A percentile compares a stretch with the other conserved stretches of the same genome.
These are phyloP conservation scores for Candida gigantensis DNA, from an alignment of 1,139 yeast genomes.

Conservation along the genomic window DNA sequence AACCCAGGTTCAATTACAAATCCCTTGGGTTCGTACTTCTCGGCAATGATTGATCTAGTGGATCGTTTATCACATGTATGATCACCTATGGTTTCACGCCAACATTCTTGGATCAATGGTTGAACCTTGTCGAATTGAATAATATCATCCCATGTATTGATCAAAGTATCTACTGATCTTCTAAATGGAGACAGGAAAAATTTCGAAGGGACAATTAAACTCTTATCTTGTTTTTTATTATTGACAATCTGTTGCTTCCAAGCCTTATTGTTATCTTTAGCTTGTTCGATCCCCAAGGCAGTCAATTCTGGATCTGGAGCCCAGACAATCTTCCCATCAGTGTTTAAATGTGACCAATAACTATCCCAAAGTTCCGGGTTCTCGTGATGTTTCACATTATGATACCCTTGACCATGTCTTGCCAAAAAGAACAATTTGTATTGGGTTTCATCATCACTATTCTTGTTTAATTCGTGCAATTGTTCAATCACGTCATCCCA, in stretches of 20 bases:
- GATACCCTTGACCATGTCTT: conserved; percentile 51
- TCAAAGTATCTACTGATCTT: conserved; percentile 40
- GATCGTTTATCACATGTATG: conserved; percentile 48
- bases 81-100: conserved; percentile 46
- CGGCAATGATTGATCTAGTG: conserved; percentile 30
- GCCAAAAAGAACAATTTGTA: conserved; percentile 46
- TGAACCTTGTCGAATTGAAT: conserved; percentile 25
- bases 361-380: conserved; percentile 49
- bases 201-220: conserved; percentile 28
- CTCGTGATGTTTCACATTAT: conserved; percentile 43
- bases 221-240: conserved; percentile 13
- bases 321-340: conserved; percentile 48
- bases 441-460: conserved; percentile 18
- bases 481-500: conserved; percentile 34
- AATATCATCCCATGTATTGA: conserved; percentile 32
- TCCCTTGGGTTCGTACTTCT: conserved; percentile 32
- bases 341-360: conserved; percentile 43
- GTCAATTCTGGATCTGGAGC: conserved; percentile 51
- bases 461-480: conserved; percentile 30
- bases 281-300: conserved; percentile 40
- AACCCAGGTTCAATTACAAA: conserved; percentile 40
- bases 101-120: conserved; percentile 42
- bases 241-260: conserved; percentile 26
- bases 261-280: conserved; percentile 28
- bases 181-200: conserved; percentile 41